A percentile compares a stretch with the other conserved stretches of the same genome.
Evolutionary conservation across 768 basidiomycete species (phyloP).

Genomic region (Agaricus subrufescens): DNA sequence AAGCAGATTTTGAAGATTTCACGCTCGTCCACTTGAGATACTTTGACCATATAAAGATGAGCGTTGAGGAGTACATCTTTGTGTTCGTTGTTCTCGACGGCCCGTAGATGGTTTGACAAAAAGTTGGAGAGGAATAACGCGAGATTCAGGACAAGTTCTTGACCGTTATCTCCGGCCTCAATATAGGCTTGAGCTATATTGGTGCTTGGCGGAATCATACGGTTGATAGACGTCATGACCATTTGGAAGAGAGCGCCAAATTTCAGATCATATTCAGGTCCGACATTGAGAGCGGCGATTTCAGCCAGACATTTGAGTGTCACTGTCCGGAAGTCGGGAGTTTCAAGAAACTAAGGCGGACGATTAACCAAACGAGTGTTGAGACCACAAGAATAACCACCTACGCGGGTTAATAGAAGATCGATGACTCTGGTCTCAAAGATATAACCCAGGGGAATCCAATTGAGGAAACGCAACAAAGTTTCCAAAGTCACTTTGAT

Average conservation of each 20-base stretch:
- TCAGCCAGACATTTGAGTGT: conserved; percentile 96
- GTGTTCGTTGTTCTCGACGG: conserved; percentile 88
- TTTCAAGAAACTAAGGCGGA: conserved; percentile 80
- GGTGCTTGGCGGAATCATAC: conserved; percentile 94
- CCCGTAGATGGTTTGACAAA: conserved; percentile 86
- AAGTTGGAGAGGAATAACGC: conserved; percentile 98
- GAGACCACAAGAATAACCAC: conserved; percentile 23
- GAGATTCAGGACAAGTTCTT: conserved; percentile 96
- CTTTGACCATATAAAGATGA: conserved; percentile 97
- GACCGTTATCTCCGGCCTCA: conserved; percentile 85
- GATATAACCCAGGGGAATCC: conserved; percentile 98
- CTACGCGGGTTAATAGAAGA: conserved; percentile 82
- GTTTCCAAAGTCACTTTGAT: conserved; percentile 96
- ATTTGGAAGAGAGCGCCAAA: conserved; percentile 96
- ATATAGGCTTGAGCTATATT: conserved; percentile 92
- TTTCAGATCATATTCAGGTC: conserved; percentile 96
- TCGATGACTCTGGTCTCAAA: conserved; percentile 99
- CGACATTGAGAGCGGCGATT: conserved; percentile 91
- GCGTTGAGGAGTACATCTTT: conserved; percentile 94
- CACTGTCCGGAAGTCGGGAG: conserved; percentile 94
- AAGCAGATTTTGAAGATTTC: conserved; percentile 99
- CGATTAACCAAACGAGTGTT: conserved; percentile 9
- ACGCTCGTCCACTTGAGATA: conserved; percentile 96
- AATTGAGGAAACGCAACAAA: conserved; percentile 91
- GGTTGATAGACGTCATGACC: conserved; percentile 96